phyloP scores from a whole-genome alignment of 768 basidiomycete species.

The Fomitopsis pulvina region DNA sequence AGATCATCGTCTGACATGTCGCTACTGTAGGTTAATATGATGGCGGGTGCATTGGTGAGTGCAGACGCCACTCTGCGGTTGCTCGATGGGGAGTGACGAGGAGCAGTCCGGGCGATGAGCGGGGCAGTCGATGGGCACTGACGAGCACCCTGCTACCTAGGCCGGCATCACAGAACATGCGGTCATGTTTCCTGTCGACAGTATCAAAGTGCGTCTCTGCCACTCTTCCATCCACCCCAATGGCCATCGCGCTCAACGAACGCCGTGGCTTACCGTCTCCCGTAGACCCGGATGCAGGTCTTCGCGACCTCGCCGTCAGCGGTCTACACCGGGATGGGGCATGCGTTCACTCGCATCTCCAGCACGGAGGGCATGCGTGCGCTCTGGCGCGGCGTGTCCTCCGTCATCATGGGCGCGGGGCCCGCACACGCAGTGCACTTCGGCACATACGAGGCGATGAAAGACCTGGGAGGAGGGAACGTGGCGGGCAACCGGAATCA shows the following conservation, averaged over 20 bases:
- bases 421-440: conserved; percentile 99
- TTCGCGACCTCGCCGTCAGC: conserved; percentile 81
- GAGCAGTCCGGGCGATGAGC: neutral
- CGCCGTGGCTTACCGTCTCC: no score
- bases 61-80: neutral
- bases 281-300: conserved; percentile 99
- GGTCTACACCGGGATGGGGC: conserved; percentile 83
- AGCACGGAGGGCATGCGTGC: conserved; percentile 88
- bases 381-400: conserved; percentile 94
- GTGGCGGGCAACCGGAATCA: conserved; percentile 59
- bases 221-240: neutral
- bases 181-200: conserved; percentile 98
- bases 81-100: neutral
- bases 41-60: conserved; percentile 91
- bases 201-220: conserved; percentile 75
- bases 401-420: conserved; percentile 93
- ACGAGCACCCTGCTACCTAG: conserved; percentile 32
- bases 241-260: neutral
- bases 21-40: conserved; percentile 77
- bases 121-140: neutral
- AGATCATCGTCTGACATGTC: conserved; percentile 11
- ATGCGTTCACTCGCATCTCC: conserved; percentile 88
- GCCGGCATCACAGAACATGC: conserved; percentile 99
- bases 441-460: conserved; percentile 90
- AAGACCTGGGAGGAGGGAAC: conserved; percentile 89